Base-by-base conservation (phyloP, 1,284 basidiomycete genomes). In the Sanghuangporus weigelae region DNA sequence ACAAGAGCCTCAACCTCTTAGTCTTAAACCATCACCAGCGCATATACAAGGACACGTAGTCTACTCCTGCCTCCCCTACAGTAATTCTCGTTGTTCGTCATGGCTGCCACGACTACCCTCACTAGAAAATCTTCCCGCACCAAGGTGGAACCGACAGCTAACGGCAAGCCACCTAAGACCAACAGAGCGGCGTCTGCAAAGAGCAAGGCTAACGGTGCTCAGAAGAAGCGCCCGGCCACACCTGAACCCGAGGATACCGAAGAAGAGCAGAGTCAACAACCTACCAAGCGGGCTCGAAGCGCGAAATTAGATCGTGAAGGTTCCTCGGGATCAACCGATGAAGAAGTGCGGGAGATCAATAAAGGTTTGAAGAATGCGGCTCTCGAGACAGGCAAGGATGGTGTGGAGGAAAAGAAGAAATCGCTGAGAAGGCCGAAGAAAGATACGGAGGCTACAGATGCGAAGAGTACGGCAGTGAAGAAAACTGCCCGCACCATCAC, bases 401-500 rank as follows among this genome's bases (percentile, higher is more conserved):
- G 42, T 10, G 55, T 10, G 21, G 23, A 42, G 7, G 49, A 59
- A 35, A 39, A 36, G 49, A 50, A 53, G 35, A 63, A 63, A 46
- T n/a, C 57, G 16, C 26, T 48, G 35, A 26, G 23, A 58, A 57
- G 56, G 19, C 23, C 36, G 42, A 63, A 63, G 48, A 51, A 54
- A n/a, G 44, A 39, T 12, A 16, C 36, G 14, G 56, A 50, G 23
- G 40, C 42, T 16, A 16, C 57, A 14, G 56, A n/a, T 38, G 36
- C 55, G 44, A 57, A 57, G 55, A 31, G 14, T 23, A n/a, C 57
- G 12, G 16, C 67, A 21, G 54, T 59, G 42, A 69, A 68, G 58
- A 69, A 66, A 44, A 65, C 63, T 50, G 62, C 69, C 63, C 51
- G 63, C 69, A 48, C 64, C 57, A 63, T 75, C 64, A 70, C 87